Base-by-base conservation (phyloP, 805 yeast genomes). In the Candida odintsovae region DNA sequence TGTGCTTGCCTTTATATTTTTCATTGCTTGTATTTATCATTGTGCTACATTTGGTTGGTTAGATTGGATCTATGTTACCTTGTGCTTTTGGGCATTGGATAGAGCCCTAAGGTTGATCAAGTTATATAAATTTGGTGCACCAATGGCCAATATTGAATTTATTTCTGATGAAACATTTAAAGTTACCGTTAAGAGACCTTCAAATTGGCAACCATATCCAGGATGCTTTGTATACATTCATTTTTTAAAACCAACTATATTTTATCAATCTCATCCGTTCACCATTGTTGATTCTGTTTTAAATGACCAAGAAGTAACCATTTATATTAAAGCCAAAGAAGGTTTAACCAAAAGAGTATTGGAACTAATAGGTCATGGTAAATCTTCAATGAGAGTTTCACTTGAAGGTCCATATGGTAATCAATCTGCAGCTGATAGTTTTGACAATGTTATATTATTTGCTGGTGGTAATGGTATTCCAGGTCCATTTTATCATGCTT, bases 181-280 rank as follows among this genome's bases (percentile, higher is more conserved):
- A 54, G 70, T 80, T 11, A 50, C 56, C 8, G 54, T 70, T 3
- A 57, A 57, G 40, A 44, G 50, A 42, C 61, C 65, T 45, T 84
- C 88, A 18, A 55, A 58, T 10, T 58, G 56, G 49, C 67, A 66
- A 37, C 66, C 73, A 19, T 64, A 57, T 47, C 83, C 89, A 3
- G 85, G 87, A 25, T 68, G 75, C 15, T 78, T 67, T 59, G 78
- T 73, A 1, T 84, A 70, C 55, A 63, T 86, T 33, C 75, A 82
- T 64, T 80, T 84, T 60, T 51, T 82, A 47, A 66, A 76, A 39
- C 70, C 75, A 18, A 58, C 65, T 3, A 64, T 72, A 35, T 79
- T 82, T 61, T 82, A 83, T 81, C 88, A 84, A 60, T 77, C 84
- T 5, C 90, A 85, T 61, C 92, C 92, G 4, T 84, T 86, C 64